Percentiles rank a stretch among this genome's conserved stretches.
These are phyloP conservation scores for Cyberlindnera xishuangbannaensis DNA, from an alignment of 805 yeast species.

Conservation along the genomic window DNA sequence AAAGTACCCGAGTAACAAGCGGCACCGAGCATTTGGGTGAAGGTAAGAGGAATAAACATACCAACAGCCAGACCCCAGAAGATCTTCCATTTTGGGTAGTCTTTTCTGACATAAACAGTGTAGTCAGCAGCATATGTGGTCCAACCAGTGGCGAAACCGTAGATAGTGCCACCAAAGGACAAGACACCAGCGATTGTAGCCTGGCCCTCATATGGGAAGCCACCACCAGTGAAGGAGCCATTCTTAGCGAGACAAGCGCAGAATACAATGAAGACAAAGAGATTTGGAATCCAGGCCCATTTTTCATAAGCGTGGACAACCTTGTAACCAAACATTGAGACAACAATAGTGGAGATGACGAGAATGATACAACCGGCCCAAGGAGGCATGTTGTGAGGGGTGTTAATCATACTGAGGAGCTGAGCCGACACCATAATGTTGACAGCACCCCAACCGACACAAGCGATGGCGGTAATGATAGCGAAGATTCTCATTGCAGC, in stretches of 20 bases:
- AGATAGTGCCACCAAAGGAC: conserved; percentile 76
- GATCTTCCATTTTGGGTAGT: conserved; percentile 51
- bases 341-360: conserved; percentile 58
- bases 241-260: conserved; percentile 71
- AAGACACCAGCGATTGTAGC: conserved; percentile 71
- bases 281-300: conserved; percentile 84
- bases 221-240: conserved; percentile 55
- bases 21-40: conserved; percentile 78
- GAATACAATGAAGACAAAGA: conserved; percentile 66
- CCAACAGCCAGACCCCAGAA: conserved; percentile 63
- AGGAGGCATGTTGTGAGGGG: conserved; percentile 57
- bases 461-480: conserved; percentile 70
- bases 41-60: conserved; percentile 59
- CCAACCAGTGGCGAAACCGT: conserved; percentile 94
- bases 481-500: conserved; percentile 71
- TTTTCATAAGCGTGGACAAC: conserved; percentile 79
- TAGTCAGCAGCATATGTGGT: conserved; percentile 89
- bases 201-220: conserved; percentile 42
- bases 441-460: conserved; percentile 95
- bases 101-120: conserved; percentile 77
- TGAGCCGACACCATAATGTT: conserved; percentile 89
- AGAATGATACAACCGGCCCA: conserved; percentile 87
- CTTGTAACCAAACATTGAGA: conserved; percentile 80
- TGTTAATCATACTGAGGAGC: conserved; percentile 69
- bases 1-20: conserved; percentile 71